phyloP scores from a whole-genome alignment of 2,329 filamentous ascomycete species.

The Dothideomycetes sp. region DNA sequence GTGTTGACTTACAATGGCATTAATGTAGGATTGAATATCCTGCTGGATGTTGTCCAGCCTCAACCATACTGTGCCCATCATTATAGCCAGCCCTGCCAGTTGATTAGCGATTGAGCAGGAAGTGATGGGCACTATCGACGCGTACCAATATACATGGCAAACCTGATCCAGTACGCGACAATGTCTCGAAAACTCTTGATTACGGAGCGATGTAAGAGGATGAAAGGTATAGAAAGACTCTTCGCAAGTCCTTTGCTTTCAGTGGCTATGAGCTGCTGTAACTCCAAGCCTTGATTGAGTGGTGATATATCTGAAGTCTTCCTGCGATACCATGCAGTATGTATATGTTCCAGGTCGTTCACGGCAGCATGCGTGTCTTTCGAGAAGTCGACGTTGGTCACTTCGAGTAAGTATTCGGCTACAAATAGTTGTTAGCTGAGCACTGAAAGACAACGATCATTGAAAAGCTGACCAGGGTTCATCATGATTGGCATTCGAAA shows the following conservation, averaged over 20 bases:
- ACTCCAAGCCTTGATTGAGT: background rate
- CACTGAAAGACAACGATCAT: too few relatives aligned
- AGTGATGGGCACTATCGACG: too few relatives aligned
- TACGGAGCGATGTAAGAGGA: conserved; percentile 63
- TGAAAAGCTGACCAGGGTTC: conserved; percentile 41
- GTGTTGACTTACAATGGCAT: conserved; percentile 51
- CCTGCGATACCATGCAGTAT: conserved; percentile 1
- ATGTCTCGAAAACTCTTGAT: conserved; percentile 75
- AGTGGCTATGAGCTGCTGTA: background rate
- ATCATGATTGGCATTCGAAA: conserved; percentile 51
- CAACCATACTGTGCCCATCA: conserved; percentile 85
- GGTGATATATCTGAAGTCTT: background rate
- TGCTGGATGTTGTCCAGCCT: conserved; percentile 54
- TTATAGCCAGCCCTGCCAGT: conserved; percentile 49
- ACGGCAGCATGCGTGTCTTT: conserved; percentile 22
- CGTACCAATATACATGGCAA: conserved; percentile 71
- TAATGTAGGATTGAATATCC: conserved; percentile 68
- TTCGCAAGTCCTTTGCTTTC: background rate
- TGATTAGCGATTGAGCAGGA: too few relatives aligned
- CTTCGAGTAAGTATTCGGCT: conserved; percentile 64
- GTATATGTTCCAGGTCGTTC: conserved; percentile 19
- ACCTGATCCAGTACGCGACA: conserved; percentile 66
- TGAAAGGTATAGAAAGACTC: conserved; percentile 16
- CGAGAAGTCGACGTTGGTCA: conserved; percentile 64
- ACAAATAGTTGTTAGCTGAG: background rate